Evolutionary conservation across 352 stramenopile genomes (phyloP).

Genomic region (Phytophthora podocarpi): DNA sequence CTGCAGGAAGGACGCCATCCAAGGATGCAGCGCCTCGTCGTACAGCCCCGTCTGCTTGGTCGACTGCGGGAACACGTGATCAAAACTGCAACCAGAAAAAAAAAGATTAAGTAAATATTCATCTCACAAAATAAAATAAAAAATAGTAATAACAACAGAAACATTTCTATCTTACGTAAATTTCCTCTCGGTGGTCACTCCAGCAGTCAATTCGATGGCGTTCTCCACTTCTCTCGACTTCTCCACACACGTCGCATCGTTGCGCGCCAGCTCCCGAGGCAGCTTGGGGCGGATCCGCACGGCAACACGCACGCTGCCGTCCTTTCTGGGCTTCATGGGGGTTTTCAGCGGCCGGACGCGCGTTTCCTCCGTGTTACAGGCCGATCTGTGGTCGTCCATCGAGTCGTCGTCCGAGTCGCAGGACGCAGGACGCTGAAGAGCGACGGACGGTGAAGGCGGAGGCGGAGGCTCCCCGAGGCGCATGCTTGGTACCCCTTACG

Average conservation of each 20-base stretch:
- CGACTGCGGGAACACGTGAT: conserved; percentile 76
- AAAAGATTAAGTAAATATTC: neutral
- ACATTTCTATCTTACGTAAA: conserved; percentile 78
- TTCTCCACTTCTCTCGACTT: conserved; percentile 38
- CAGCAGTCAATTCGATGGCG: conserved; percentile 40
- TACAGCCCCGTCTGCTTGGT: conserved; percentile 75
- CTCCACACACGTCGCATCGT: conserved; percentile 51
- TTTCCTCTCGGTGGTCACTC: conserved; percentile 33
- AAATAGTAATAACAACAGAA: neutral
- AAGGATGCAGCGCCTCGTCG: conserved; percentile 70
- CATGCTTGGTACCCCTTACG: conserved; percentile 12
- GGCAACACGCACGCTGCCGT: conserved; percentile 75
- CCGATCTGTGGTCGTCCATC: conserved; percentile 11
- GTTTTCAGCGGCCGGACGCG: conserved; percentile 22
- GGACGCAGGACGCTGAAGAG: neutral
- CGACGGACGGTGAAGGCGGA: neutral
- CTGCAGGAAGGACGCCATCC: conserved; percentile 84
- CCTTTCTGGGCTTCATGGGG: conserved; percentile 37
- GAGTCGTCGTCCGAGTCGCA: conserved; percentile 32
- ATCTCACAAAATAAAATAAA: conserved; percentile 1
- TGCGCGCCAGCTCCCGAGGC: conserved; percentile 71
- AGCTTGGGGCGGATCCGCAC: conserved; percentile 82
- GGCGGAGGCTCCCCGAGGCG: conserved; percentile 15
- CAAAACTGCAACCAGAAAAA: conserved; percentile 58
- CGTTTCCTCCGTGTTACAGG: conserved; percentile 19